phyloP scores from a whole-genome alignment of 208 protist species.

The Phytomonas francai region DNA sequence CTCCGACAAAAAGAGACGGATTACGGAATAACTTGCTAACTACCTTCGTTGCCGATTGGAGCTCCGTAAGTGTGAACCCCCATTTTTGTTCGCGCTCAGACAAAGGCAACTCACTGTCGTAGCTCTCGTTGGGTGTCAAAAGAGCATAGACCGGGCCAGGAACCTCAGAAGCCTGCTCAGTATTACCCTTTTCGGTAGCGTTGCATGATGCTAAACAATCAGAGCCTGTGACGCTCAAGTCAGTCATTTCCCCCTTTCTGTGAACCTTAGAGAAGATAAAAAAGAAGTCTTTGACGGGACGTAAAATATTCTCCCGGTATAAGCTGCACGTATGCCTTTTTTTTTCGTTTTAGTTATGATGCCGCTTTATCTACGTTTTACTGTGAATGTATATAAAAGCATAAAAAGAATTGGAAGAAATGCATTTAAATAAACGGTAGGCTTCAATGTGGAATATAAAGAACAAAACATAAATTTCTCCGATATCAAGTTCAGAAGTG shows the following conservation, averaged over 20 bases:
- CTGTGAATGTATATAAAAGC: neutral
- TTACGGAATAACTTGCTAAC: slow-evolving; percentile 69
- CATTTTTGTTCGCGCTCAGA: slow-evolving; percentile 61
- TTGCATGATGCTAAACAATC: neutral
- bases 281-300: neutral
- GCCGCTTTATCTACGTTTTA: neutral
- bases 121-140: slow-evolving; percentile 14
- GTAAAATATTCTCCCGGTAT: neutral
- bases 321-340: neutral
- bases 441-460: neutral
- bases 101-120: slow-evolving; percentile 34
- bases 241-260: neutral
- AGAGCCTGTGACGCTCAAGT: neutral
- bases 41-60: slow-evolving; percentile 65
- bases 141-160: neutral
- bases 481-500: neutral
- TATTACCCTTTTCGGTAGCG: neutral
- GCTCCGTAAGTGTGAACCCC: slow-evolving; percentile 79
- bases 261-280: neutral
- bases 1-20: slow-evolving; percentile 74
- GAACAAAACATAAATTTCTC: neutral
- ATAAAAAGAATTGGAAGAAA: neutral
- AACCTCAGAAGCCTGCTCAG: neutral
- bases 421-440: neutral
- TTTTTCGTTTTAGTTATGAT: neutral